These are phyloP conservation scores for Neofusicoccum kwambonambiense DNA, from an alignment of 2,329 filamentous ascomycete species.

Conservation along the genomic window DNA sequence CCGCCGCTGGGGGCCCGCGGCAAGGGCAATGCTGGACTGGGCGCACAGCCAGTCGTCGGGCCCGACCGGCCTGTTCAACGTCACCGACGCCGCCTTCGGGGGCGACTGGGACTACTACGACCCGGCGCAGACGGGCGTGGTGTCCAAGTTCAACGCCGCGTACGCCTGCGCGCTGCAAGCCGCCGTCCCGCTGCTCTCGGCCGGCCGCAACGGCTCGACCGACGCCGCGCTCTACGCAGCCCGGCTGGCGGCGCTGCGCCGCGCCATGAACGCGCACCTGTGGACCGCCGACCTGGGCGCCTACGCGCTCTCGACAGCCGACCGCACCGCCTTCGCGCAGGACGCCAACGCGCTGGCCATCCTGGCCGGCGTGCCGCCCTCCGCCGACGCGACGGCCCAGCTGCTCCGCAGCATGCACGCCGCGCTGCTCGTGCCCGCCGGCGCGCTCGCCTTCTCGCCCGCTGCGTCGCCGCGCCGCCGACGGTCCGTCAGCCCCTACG, in stretches of 20 bases:
- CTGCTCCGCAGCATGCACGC: conserved; percentile 19
- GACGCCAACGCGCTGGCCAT: conserved; percentile 31
- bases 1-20: conserved; percentile 13
- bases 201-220: too few relatives aligned
- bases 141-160: conserved; percentile 34
- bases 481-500: conserved; percentile 29
- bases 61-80: conserved; percentile 26
- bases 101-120: conserved; percentile 41
- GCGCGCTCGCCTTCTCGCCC: conserved; percentile 25
- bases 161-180: conserved; percentile 35
- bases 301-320: conserved; percentile 25
- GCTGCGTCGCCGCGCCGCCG: background rate
- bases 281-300: conserved; percentile 28
- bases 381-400: background rate
- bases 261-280: conserved; percentile 21
- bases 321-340: too few relatives aligned
- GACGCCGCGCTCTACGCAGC: too few relatives aligned
- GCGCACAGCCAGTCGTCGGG: conserved; percentile 30
- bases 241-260: conserved; percentile 21
- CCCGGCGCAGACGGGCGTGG: conserved; percentile 28
- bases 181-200: conserved; percentile 22
- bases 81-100: conserved; percentile 28
- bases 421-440: conserved; percentile 23
- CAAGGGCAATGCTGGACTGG: conserved; percentile 16
- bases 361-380: conserved; percentile 27